Evolutionary conservation across 164 flowering plant species (phyloP).

Genomic region (Nymphaea colorata): DNA sequence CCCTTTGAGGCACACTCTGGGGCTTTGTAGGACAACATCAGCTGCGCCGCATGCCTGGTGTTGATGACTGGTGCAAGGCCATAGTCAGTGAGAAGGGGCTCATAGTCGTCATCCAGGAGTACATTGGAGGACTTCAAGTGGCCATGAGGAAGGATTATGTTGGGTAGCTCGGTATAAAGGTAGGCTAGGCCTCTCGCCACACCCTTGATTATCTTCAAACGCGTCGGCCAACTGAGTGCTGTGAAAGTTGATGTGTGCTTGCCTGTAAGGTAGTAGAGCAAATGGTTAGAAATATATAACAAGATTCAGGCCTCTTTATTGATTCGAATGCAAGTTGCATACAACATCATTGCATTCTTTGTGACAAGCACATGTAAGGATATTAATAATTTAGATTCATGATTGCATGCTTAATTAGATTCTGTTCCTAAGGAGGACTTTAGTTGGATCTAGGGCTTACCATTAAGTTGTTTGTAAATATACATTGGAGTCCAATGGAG

Average conservation of each 20-base stretch:
- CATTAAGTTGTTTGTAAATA: too few species aligned
- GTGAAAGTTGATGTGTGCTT: background rate
- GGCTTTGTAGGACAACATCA: background rate
- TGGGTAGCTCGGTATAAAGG: conserved; percentile 1
- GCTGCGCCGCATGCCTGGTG: background rate
- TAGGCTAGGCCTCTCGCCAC: conserved; percentile 1
- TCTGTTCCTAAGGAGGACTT: too few species aligned
- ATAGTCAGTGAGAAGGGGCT: conserved; percentile 3
- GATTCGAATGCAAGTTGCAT: too few species aligned
- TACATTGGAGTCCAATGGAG: too few species aligned
- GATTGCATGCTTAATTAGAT: too few species aligned
- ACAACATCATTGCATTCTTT: too few species aligned
- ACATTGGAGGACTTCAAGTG: conserved; percentile 2
- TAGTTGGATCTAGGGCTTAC: too few species aligned
- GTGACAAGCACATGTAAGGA: too few species aligned
- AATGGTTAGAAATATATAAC: background rate
- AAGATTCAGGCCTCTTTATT: background rate
- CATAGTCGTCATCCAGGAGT: background rate
- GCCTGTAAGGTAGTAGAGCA: background rate
- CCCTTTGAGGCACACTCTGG: background rate
- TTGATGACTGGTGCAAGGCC: background rate
- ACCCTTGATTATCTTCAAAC: conserved; percentile 2
- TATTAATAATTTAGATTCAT: too few species aligned
- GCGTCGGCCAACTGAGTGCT: background rate
- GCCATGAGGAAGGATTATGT: conserved; percentile 1